phyloP scores from a whole-genome alignment of 305 asterid genomes.

The Euphrasia arctica region DNA sequence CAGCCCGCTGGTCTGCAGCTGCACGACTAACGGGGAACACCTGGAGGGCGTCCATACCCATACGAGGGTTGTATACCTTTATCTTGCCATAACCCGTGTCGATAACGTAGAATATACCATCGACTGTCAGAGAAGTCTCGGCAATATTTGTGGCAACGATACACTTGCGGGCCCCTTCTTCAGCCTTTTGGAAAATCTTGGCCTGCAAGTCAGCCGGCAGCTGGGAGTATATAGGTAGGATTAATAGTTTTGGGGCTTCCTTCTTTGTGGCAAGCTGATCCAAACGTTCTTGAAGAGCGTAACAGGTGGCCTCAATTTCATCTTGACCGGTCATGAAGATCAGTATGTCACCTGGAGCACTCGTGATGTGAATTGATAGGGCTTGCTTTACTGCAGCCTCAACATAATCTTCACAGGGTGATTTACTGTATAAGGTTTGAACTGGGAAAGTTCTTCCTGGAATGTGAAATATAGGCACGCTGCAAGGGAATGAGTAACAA shows the following conservation, averaged over 20 bases:
- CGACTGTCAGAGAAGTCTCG: conserved; percentile 91
- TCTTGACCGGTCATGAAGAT: conserved; percentile 99
- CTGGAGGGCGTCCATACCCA: conserved; percentile 99
- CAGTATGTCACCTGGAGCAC: conserved; percentile 93
- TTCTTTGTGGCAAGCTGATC: conserved; percentile 78
- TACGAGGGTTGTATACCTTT: conserved; percentile 95
- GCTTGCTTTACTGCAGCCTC: conserved; percentile 98
- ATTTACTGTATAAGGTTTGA: conserved; percentile 66
- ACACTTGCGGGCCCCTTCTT: conserved; percentile 90
- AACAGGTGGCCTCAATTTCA: conserved; percentile 96
- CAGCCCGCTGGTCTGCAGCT: conserved; percentile 96
- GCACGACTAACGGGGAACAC: conserved; percentile 97
- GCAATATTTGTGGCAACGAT: conserved; percentile 97
- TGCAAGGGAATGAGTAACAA: conserved; percentile 33
- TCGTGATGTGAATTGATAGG: conserved; percentile 87
- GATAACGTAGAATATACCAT: conserved; percentile 91
- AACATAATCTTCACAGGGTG: conserved; percentile 95
- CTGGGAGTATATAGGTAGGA: conserved; percentile 98
- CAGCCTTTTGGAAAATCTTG: conserved; percentile 88
- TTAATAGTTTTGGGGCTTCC: conserved; percentile 77
- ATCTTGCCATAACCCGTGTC: conserved; percentile 89
- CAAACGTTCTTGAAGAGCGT: conserved; percentile 88
- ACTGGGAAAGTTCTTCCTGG: conserved; percentile 98
- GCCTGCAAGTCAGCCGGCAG: conserved; percentile 98
- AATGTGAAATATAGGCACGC: conserved; percentile 92